Percentiles rank a stretch among this genome's conserved stretches.
Evolutionary conservation across 208 protist genomes (phyloP).

Genomic region (Naegleria gruberi): DNA sequence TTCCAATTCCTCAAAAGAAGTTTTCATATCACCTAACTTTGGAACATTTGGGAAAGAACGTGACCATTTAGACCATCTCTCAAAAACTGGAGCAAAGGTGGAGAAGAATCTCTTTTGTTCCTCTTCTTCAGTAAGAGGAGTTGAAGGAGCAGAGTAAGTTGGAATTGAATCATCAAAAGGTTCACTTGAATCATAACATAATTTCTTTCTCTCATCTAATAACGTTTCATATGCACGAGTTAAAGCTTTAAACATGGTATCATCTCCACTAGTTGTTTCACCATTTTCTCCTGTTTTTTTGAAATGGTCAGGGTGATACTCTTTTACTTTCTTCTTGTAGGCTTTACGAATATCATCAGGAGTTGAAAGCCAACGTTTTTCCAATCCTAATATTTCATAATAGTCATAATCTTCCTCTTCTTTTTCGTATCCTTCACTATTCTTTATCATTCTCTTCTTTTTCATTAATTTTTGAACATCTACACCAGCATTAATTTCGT

Average conservation of each 20-base stretch:
- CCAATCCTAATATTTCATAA: conserved; percentile 57
- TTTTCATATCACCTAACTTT: conserved; percentile 59
- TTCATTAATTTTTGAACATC: background rate
- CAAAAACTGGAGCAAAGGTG: background rate
- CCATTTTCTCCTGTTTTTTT: conserved; percentile 39
- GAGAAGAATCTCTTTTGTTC: background rate
- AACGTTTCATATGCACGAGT: conserved; percentile 86
- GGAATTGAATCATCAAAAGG: conserved; percentile 87
- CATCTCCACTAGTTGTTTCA: conserved; percentile 26
- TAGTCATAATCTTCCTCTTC: conserved; percentile 37
- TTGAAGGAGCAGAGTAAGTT: conserved; percentile 28
- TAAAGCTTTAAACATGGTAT: conserved; percentile 82
- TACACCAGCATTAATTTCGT: background rate
- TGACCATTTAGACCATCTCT: background rate
- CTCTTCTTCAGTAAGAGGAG: background rate
- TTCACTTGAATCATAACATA: conserved; percentile 79
- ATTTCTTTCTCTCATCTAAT: conserved; percentile 62
- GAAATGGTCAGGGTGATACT: conserved; percentile 91
- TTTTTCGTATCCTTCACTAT: conserved; percentile 13
- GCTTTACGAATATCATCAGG: conserved; percentile 63
- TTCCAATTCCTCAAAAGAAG: conserved; percentile 58
- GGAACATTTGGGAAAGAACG: conserved; percentile 47
- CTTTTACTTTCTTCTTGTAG: conserved; percentile 78
- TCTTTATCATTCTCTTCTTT: background rate
- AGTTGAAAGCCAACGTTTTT: conserved; percentile 49